These are phyloP conservation scores for Pleurotus eryngii DNA, from an alignment of 768 basidiomycete species.

Conservation along the genomic window DNA sequence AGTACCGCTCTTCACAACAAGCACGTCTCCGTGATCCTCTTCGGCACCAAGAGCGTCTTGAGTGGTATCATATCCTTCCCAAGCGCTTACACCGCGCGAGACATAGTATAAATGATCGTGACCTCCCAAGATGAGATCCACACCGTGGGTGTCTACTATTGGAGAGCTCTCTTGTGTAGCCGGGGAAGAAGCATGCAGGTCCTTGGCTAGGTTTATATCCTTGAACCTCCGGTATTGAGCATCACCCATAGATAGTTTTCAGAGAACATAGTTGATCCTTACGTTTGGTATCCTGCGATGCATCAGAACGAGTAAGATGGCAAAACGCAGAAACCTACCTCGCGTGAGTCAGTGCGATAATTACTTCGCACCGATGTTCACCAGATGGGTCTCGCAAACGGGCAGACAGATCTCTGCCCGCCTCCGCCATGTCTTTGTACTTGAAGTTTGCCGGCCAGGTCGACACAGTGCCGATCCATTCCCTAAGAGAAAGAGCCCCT, in stretches of 20 bases:
- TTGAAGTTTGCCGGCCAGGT: constrained; percentile 83
- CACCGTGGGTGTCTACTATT: constrained; percentile 62
- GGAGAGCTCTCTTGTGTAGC: constrained; percentile 39
- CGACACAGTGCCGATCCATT: constrained; percentile 86
- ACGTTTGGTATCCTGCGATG: constrained; percentile 46
- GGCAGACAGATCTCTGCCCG: constrained; percentile 69
- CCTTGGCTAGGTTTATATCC: constrained; percentile 72
- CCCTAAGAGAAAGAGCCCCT: constrained; percentile 39
- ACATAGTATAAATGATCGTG: constrained; percentile 86
- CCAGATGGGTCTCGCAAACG: constrained; percentile 69
- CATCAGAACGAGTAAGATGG: not conserved
- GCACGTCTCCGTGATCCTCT: constrained; percentile 64
- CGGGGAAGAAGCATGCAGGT: constrained; percentile 58
- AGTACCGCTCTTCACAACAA: constrained; percentile 83
- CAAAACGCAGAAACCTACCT: constrained; percentile 39
- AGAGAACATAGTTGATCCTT: too few species aligned
- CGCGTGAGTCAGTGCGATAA: constrained; percentile 85
- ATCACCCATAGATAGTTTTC: not conserved
- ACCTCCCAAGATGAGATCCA: constrained; percentile 82
- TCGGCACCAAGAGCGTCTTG: constrained; percentile 62
- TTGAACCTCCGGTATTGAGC: constrained; percentile 22
- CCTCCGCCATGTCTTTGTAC: constrained; percentile 72
- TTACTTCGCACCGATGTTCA: constrained; percentile 69
- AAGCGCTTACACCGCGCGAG: constrained; percentile 59
- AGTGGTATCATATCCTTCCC: constrained; percentile 62